phyloP scores from a whole-genome alignment of 2,329 filamentous ascomycete genomes.

The Aureobasidium sp. region DNA sequence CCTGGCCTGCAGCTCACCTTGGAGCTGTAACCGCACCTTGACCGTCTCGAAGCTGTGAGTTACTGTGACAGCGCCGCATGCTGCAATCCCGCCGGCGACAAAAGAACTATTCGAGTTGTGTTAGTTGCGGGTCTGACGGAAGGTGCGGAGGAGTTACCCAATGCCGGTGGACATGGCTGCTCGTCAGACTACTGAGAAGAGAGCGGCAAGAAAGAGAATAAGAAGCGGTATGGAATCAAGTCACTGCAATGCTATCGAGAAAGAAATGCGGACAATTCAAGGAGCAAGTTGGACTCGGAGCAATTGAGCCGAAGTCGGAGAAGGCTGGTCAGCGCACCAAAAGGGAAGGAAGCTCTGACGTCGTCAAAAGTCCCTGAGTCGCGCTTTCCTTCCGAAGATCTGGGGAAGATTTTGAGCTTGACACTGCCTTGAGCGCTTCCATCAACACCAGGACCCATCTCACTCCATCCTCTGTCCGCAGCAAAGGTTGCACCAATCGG shows the following conservation, averaged over 20 bases:
- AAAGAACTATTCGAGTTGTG: slow-evolving; percentile 56
- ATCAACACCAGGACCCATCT: not conserved
- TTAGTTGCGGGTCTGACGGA: not conserved
- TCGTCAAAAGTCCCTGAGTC: not conserved
- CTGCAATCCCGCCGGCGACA: slow-evolving; percentile 90
- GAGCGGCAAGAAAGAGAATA: not conserved
- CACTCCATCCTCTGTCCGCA: not conserved
- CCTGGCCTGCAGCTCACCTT: slow-evolving; percentile 88
- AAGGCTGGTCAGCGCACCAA: not conserved
- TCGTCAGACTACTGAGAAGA: not conserved
- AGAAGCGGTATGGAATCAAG: not conserved
- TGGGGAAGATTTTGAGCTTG: slow-evolving; percentile 9
- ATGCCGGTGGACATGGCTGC: slow-evolving; percentile 41
- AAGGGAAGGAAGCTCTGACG: not conserved
- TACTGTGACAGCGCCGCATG: slow-evolving; percentile 93
- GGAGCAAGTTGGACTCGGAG: not conserved
- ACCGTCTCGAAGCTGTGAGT: slow-evolving; percentile 98
- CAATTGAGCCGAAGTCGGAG: not conserved
- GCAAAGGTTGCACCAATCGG: not conserved
- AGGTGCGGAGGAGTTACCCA: slow-evolving; percentile 29
- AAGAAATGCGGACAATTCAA: not conserved
- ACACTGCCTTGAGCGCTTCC: not conserved
- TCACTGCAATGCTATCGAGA: not conserved
- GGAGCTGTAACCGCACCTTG: slow-evolving; percentile 95
- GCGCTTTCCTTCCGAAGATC: not conserved